A percentile compares a stretch with the other conserved stretches of the same genome.
Evolutionary conservation across 176 grass and related monocot genomes (phyloP).

Genomic region (Bolboschoenus planiculmis): DNA sequence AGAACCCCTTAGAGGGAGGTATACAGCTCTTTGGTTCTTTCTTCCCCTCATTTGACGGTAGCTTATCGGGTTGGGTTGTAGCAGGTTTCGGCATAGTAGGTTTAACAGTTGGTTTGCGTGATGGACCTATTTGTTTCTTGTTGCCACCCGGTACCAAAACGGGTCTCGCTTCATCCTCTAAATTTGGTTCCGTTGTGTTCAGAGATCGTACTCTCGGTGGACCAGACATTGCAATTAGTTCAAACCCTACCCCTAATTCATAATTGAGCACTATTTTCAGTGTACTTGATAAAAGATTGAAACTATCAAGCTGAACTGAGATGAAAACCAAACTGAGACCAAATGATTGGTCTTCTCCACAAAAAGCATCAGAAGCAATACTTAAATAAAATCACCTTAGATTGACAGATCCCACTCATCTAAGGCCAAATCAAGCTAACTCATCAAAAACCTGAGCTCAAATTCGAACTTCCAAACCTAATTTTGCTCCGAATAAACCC

Average conservation of each 20-base stretch:
- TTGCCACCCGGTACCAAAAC: constrained; percentile 84
- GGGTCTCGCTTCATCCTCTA: constrained; percentile 41
- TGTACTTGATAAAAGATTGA: constrained; percentile 13
- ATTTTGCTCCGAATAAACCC: constrained; percentile 15
- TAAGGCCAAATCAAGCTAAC: neutral
- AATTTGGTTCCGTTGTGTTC: constrained; percentile 54
- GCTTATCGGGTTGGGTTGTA: constrained; percentile 2
- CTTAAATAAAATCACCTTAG: neutral
- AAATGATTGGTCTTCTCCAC: neutral
- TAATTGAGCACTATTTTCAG: neutral
- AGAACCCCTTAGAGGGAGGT: neutral
- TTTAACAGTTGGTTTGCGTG: neutral
- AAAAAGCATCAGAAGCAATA: constrained; percentile 12
- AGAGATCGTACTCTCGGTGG: constrained; percentile 68
- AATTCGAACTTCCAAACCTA: neutral
- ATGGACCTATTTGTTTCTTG: constrained; percentile 35
- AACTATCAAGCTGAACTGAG: constrained; percentile 16
- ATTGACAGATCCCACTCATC: constrained; percentile 7
- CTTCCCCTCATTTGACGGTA: neutral
- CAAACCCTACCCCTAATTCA: constrained; percentile 25
- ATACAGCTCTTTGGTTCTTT: neutral
- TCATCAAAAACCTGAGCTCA: neutral
- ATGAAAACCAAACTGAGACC: constrained; percentile 27
- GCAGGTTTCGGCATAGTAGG: constrained; percentile 41
- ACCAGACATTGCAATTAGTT: constrained; percentile 52